These are phyloP conservation scores for Gynandropsis gynandra DNA, from an alignment of 345 rosid species.

Conservation along the genomic window DNA sequence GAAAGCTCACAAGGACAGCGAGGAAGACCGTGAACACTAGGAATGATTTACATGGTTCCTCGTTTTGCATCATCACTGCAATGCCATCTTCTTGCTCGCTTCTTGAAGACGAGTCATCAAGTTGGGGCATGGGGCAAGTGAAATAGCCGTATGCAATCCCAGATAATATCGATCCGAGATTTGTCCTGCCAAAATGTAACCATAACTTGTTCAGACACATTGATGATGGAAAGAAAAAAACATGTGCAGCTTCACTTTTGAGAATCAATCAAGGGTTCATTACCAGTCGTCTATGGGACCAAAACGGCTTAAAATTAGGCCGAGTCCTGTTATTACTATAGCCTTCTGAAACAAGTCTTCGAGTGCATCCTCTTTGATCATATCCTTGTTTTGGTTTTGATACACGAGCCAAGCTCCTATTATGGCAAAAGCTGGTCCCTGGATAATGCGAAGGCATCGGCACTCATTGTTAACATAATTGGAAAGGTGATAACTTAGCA, in stretches of 20 bases:
- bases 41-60: slow-evolving; percentile 58
- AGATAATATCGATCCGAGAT: slow-evolving; percentile 56
- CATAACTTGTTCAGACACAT: not conserved
- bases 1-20: slow-evolving; percentile 34
- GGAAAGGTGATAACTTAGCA: not conserved
- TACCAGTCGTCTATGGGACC: slow-evolving; percentile 84
- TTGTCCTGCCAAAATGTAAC: slow-evolving; percentile 44
- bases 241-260: too few species aligned
- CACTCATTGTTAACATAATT: not conserved
- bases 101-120: slow-evolving; percentile 45
- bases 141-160: slow-evolving; percentile 60
- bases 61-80: slow-evolving; percentile 32
- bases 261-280: too few species aligned
- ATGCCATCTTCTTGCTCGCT: slow-evolving; percentile 49
- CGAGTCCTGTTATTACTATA: slow-evolving; percentile 45
- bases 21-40: slow-evolving; percentile 38
- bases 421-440: slow-evolving; percentile 79
- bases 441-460: slow-evolving; percentile 10
- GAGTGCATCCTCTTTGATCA: slow-evolving; percentile 34
- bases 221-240: too few species aligned
- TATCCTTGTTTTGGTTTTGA: slow-evolving; percentile 57
- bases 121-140: slow-evolving; percentile 53
- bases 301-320: slow-evolving; percentile 68
- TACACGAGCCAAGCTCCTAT: slow-evolving; percentile 88
- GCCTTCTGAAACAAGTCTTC: slow-evolving; percentile 74